These are phyloP conservation scores for Botrytis cinerea DNA, from an alignment of 2,329 filamentous ascomycete genomes.

Conservation along the genomic window DNA sequence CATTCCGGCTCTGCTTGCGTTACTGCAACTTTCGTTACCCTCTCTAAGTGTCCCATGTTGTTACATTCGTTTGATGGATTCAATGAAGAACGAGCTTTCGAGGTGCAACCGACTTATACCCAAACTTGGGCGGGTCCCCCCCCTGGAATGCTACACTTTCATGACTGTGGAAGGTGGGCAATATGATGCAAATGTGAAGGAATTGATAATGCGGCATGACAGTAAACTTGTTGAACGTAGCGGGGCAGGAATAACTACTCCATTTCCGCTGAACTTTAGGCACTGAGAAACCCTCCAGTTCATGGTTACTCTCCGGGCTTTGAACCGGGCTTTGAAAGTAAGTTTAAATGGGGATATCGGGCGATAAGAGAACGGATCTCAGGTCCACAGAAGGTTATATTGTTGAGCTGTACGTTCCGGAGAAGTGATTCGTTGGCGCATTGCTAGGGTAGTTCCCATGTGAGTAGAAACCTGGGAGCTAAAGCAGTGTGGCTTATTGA, in stretches of 20 bases:
- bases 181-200: not conserved
- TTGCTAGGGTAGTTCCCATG: not conserved
- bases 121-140: not conserved
- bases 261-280: not conserved
- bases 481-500: not conserved
- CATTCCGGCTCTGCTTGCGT: constrained; percentile 60
- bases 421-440: not conserved
- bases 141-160: not conserved
- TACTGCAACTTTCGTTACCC: constrained; percentile 44
- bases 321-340: not conserved
- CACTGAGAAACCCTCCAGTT: not conserved
- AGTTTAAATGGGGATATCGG: not conserved
- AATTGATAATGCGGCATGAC: not conserved
- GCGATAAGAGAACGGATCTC: not conserved
- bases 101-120: not conserved
- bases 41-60: not conserved
- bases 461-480: not conserved
- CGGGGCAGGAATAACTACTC: not conserved
- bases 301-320: not conserved
- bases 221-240: no score
- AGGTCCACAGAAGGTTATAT: not conserved
- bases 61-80: not conserved
- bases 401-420: not conserved
- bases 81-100: not conserved
- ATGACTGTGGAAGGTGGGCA: not conserved